Evolutionary conservation across 1,139 yeast species (phyloP).

Genomic region (Kazachstania sp.): DNA sequence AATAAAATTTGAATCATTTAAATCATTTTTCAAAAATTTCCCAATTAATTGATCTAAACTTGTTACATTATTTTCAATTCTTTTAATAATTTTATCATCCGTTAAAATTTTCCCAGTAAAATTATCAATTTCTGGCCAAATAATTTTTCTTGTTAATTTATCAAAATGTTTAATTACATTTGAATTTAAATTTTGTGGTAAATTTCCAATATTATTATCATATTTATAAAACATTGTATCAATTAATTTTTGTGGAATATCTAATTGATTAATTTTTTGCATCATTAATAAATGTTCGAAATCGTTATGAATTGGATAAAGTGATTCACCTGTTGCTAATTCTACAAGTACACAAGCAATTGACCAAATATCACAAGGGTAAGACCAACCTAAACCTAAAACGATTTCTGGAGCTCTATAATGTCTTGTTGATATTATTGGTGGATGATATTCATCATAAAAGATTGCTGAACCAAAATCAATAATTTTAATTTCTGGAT

Average conservation of each 20-base stretch:
- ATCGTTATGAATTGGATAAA: slow-evolving; percentile 92
- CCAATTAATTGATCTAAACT: slow-evolving; percentile 26
- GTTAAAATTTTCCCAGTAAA: slow-evolving; percentile 24
- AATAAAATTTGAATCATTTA: slow-evolving; percentile 19
- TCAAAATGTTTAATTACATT: slow-evolving; percentile 30
- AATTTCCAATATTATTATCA: slow-evolving; percentile 26
- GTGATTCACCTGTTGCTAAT: slow-evolving; percentile 87
- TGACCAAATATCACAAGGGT: slow-evolving; percentile 94
- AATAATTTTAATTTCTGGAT: slow-evolving; percentile 79
- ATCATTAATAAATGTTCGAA: slow-evolving; percentile 91
- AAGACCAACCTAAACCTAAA: slow-evolving; percentile 86
- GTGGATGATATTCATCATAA: slow-evolving; percentile 87
- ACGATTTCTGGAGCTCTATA: slow-evolving; percentile 97
- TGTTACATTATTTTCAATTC: slow-evolving; percentile 26
- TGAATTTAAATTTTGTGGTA: slow-evolving; percentile 26
- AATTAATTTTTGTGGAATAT: slow-evolving; percentile 25
- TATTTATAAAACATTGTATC: slow-evolving; percentile 30
- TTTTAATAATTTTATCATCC: slow-evolving; percentile 25
- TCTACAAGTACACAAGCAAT: slow-evolving; percentile 91
- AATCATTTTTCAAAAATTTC: slow-evolving; percentile 16
- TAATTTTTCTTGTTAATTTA: slow-evolving; percentile 14
- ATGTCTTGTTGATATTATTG: slow-evolving; percentile 88
- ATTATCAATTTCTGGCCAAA: slow-evolving; percentile 28
- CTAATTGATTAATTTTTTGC: slow-evolving; percentile 52
- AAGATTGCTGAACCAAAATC: slow-evolving; percentile 96